A percentile compares a stretch with the other conserved stretches of the same genome.
These are phyloP conservation scores for Fonsecaea nubica DNA, from an alignment of 2,329 filamentous ascomycete genomes.

Conservation along the genomic window DNA sequence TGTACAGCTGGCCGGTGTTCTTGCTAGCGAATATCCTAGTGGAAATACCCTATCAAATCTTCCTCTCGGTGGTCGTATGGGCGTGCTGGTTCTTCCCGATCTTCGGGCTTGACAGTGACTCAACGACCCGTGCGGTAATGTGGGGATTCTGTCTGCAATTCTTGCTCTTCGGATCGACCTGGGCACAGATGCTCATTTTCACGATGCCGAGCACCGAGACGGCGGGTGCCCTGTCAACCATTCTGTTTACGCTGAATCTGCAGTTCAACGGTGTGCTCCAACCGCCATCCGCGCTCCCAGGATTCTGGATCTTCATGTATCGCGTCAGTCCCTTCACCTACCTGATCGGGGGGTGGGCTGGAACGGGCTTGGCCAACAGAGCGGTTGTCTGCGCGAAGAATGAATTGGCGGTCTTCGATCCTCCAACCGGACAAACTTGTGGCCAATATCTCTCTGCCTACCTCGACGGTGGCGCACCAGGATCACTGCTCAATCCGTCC, in stretches of 20 bases:
- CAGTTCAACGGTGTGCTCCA: constrained; percentile 78
- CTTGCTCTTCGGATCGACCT: constrained; percentile 74
- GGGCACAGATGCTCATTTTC: constrained; percentile 80
- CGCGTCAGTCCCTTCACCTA: constrained; percentile 82
- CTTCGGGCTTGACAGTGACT: constrained; percentile 66
- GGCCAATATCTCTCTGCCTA: constrained; percentile 63
- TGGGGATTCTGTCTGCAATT: constrained; percentile 73
- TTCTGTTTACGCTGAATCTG: constrained; percentile 74
- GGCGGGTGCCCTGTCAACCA: constrained; percentile 75
- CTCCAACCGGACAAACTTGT: constrained; percentile 62
- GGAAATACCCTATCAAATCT: constrained; percentile 71
- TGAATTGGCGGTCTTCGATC: constrained; percentile 61
- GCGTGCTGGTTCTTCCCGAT: constrained; percentile 75
- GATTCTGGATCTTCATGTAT: constrained; percentile 83
- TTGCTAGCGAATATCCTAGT: constrained; percentile 70
- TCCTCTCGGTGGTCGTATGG: constrained; percentile 71
- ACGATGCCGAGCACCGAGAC: constrained; percentile 71
- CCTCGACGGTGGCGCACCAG: constrained; percentile 49
- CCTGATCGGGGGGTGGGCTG: constrained; percentile 73
- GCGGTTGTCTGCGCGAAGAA: constrained; percentile 69
- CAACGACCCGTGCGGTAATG: constrained; percentile 44
- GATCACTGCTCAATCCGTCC: constrained; percentile 67
- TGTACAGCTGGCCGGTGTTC: constrained; percentile 78
- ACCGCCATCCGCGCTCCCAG: constrained; percentile 62
- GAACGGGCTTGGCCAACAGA: constrained; percentile 71